Percentiles rank a stretch among this genome's conserved stretches.
phyloP scores from a whole-genome alignment of 1,284 basidiomycete genomes.

The Ustilago curta region DNA sequence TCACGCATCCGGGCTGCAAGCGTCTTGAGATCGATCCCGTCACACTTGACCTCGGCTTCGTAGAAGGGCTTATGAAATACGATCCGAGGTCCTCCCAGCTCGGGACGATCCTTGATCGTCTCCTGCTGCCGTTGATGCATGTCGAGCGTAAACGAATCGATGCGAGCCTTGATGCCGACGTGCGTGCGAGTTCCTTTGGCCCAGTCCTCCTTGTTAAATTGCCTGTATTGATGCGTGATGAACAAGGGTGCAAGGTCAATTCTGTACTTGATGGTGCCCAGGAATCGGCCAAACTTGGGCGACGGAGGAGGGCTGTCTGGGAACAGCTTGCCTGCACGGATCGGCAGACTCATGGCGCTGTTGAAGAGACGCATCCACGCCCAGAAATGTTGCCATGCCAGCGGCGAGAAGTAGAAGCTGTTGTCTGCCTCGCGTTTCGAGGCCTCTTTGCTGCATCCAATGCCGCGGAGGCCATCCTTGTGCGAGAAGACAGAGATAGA shows the following conservation, averaged over 20 bases:
- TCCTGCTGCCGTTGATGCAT: constrained; percentile 94
- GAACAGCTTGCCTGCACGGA: constrained; percentile 86
- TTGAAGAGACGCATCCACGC: constrained; percentile 91
- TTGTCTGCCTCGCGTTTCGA: constrained; percentile 70
- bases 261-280: constrained; percentile 93
- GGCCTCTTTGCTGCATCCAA: constrained; percentile 25
- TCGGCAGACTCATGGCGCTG: constrained; percentile 81
- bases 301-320: constrained; percentile 79
- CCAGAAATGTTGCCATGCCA: constrained; percentile 89
- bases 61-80: constrained; percentile 85
- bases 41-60: constrained; percentile 86
- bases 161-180: constrained; percentile 84
- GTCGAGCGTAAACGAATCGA: constrained; percentile 86
- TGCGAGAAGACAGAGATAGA: constrained; percentile 84
- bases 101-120: constrained; percentile 70
- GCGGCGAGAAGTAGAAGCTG: constrained; percentile 87
- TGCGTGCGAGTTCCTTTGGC: constrained; percentile 80
- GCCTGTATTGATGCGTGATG: constrained; percentile 87
- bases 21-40: constrained; percentile 82
- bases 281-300: constrained; percentile 87
- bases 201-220: constrained; percentile 82
- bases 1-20: constrained; percentile 79
- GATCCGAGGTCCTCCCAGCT: constrained; percentile 70
- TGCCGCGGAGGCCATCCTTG: constrained; percentile 61
- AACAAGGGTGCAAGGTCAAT: constrained; percentile 83